phyloP scores from a whole-genome alignment of 202 grass and related monocot genomes.

The Zizania palustris region DNA sequence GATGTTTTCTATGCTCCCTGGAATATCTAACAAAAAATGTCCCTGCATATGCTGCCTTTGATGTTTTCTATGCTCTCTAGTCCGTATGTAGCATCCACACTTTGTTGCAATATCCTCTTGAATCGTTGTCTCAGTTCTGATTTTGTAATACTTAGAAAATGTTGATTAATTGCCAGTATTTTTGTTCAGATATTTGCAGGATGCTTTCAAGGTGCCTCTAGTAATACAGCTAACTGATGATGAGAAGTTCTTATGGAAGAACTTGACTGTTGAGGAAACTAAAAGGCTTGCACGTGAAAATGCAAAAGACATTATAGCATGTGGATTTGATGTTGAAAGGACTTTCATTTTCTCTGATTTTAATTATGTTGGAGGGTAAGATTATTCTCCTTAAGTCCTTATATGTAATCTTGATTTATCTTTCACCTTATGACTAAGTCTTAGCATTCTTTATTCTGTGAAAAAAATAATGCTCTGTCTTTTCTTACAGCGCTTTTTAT shows the following conservation, averaged over 20 bases:
- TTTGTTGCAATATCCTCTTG: background rate
- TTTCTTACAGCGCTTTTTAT: conserved; percentile 69
- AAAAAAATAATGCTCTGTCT: conserved; percentile 13
- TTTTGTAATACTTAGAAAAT: background rate
- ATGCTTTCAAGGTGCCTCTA: conserved; percentile 90
- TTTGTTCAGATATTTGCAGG: conserved; percentile 82
- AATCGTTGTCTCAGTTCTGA: background rate
- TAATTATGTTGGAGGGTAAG: conserved; percentile 74
- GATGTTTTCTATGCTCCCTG: background rate
- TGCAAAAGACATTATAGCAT: conserved; percentile 97
- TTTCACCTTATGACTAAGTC: background rate
- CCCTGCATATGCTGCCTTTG: background rate
- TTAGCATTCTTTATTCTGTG: conserved; percentile 15
- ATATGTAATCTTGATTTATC: background rate
- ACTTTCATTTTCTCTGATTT: conserved; percentile 95
- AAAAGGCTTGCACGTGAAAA: conserved; percentile 91
- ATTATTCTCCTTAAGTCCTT: conserved; percentile 13
- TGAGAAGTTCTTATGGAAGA: conserved; percentile 88
- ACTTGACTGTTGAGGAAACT: conserved; percentile 69
- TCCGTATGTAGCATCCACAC: background rate
- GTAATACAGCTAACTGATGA: conserved; percentile 98
- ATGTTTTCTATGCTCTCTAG: background rate
- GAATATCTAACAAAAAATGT: background rate
- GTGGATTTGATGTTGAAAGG: conserved; percentile 78
- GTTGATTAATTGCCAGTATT: conserved; percentile 5